A percentile compares a stretch with the other conserved stretches of the same genome.
phyloP scores from a whole-genome alignment of 331 rosid genomes.

The Cydonia oblonga region DNA sequence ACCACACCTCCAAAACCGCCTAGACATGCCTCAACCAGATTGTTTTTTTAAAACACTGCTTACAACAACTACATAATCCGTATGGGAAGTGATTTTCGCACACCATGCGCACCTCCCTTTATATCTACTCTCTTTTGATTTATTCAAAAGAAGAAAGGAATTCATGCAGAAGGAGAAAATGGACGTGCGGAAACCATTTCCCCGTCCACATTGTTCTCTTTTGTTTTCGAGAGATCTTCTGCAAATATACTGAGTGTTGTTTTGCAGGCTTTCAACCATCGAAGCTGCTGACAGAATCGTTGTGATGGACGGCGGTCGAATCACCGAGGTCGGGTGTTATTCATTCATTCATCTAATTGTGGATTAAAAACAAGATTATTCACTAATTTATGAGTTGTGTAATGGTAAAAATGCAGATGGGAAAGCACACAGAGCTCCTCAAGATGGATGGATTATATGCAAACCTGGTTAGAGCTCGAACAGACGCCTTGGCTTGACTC shows the following conservation, averaged over 20 bases:
- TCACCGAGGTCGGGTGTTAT: conserved; percentile 69
- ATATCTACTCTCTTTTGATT: not conserved
- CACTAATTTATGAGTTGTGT: not conserved
- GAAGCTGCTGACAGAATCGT: conserved; percentile 92
- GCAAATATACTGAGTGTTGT: not conserved
- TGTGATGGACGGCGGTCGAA: conserved; percentile 76
- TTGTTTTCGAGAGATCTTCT: not conserved
- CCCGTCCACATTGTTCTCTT: not conserved
- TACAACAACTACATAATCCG: not conserved
- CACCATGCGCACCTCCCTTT: not conserved
- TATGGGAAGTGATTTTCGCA: no score
- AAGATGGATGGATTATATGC: conserved; percentile 43
- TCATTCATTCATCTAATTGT: not conserved
- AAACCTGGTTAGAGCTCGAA: conserved; percentile 34
- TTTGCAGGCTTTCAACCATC: conserved; percentile 84
- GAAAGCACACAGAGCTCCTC: conserved; percentile 50
- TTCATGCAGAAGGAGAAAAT: no score
- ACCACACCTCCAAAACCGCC: no score
- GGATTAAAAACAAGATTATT: not conserved
- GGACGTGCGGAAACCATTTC: no score
- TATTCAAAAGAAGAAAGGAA: no score
- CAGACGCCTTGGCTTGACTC: conserved; percentile 34
- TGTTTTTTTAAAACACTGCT: conserved; percentile 29
- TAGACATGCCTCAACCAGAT: no score
- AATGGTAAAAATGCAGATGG: conserved; percentile 28